These are phyloP conservation scores for Casuarina cunninghamiana DNA, from an alignment of 306 rosid genomes.

Conservation along the genomic window DNA sequence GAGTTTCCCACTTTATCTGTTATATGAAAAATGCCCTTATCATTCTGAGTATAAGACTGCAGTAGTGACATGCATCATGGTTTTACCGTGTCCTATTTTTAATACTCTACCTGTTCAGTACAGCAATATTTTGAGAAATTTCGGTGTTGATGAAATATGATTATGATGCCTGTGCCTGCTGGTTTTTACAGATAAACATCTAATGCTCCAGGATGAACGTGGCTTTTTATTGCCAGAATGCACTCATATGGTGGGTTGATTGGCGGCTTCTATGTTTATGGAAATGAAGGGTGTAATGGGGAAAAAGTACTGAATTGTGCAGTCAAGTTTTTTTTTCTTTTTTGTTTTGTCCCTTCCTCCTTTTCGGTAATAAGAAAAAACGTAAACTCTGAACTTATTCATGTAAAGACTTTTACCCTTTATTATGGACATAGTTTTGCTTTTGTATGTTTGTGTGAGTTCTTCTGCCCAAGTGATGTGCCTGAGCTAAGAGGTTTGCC, in stretches of 20 bases:
- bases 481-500: neutral
- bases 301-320: neutral
- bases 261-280: neutral
- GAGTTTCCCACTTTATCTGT: neutral
- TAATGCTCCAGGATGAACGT: neutral
- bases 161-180: neutral
- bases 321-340: neutral
- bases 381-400: neutral
- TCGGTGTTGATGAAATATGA: neutral
- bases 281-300: constrained; percentile 3
- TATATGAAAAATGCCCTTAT: neutral
- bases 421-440: neutral
- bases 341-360: neutral
- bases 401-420: neutral
- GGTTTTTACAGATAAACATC: neutral
- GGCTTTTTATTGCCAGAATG: neutral
- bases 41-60: neutral
- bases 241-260: neutral
- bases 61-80: neutral
- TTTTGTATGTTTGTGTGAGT: neutral
- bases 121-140: neutral
- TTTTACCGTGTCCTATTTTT: neutral
- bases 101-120: neutral
- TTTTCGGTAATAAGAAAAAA: neutral
- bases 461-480: neutral